A percentile compares a stretch with the other conserved stretches of the same genome.
Conservation (phyloP, 108 stramenopile species). For the Stephanodiscus minutulus region DNA sequence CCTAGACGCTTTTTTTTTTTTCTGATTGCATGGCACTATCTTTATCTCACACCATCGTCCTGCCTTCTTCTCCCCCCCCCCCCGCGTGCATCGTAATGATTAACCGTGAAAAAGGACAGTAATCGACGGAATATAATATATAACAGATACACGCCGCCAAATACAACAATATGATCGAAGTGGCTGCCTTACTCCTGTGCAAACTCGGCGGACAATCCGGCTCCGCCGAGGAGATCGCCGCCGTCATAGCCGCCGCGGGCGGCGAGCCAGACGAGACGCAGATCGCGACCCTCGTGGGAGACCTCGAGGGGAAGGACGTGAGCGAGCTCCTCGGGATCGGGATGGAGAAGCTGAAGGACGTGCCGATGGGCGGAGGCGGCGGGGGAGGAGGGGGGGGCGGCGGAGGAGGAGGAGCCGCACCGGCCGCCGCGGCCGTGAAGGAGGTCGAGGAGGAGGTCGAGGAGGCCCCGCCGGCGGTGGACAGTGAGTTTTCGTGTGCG, state of each 20-base stretch:
- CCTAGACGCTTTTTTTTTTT: no score
- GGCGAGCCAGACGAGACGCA: slow-evolving; percentile 73
- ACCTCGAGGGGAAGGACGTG: slow-evolving; percentile 84
- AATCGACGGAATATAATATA: no score
- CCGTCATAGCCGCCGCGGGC: slow-evolving; percentile 83
- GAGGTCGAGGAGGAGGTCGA: slow-evolving; percentile 51
- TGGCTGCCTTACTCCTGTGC: slow-evolving; percentile 82
- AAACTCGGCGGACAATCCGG: slow-evolving; percentile 85
- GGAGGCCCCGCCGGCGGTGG: slow-evolving; percentile 56
- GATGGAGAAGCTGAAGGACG: slow-evolving; percentile 91
- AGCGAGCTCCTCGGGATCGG: slow-evolving; percentile 82
- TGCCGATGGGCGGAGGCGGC: slow-evolving; percentile 88
- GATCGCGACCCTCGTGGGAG: slow-evolving; percentile 66
- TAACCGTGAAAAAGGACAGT: no score
- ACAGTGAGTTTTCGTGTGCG: no score
- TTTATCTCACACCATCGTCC: no score
- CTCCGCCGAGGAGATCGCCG: slow-evolving; percentile 81
- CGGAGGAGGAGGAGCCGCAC: slow-evolving; percentile 36
- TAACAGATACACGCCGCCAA: background rate
- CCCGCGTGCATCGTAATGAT: no score
- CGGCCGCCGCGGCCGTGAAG: slow-evolving; percentile 33
- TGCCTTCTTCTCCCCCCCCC: no score
- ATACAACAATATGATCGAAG: slow-evolving; percentile 71
- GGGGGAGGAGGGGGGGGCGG: slow-evolving; percentile 73
- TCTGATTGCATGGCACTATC: no score